Evolutionary conservation across 2,329 filamentous ascomycete genomes (phyloP).

Genomic region (Tolypocladium endophyticum): DNA sequence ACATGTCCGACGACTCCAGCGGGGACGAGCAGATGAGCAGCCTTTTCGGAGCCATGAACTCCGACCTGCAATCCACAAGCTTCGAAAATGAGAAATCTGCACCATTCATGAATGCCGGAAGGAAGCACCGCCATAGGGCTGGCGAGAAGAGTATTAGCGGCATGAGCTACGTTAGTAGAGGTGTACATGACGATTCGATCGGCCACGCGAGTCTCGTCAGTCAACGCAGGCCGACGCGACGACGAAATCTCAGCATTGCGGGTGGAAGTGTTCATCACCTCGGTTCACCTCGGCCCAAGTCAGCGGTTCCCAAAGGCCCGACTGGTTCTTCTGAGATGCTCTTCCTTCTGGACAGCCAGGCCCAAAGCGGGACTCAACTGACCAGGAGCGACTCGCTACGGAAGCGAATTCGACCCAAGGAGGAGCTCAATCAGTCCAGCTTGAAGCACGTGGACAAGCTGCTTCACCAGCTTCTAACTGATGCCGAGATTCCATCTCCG

Average conservation of each 20-base stretch:
- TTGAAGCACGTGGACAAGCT: constrained; percentile 80
- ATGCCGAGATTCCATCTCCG: constrained; percentile 61
- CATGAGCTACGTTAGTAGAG: constrained; percentile 58
- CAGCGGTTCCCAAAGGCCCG: constrained; percentile 45
- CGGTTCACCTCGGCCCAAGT: constrained; percentile 60
- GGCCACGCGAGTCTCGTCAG: constrained; percentile 46
- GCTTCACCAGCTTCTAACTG: constrained; percentile 70
- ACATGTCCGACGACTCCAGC: constrained; percentile 92
- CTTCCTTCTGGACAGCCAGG: constrained; percentile 33
- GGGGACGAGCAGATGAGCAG: constrained; percentile 86
- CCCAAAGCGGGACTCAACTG: constrained; percentile 36
- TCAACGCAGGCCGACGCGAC: constrained; percentile 52
- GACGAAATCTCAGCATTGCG: constrained; percentile 75
- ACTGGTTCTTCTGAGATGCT: constrained; percentile 41
- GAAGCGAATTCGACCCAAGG: constrained; percentile 60
- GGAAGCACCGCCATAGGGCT: constrained; percentile 62
- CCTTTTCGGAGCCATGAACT: constrained; percentile 68
- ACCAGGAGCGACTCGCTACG: constrained; percentile 78
- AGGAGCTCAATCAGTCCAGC: constrained; percentile 81
- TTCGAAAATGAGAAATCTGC: constrained; percentile 66
- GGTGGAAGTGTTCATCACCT: constrained; percentile 59
- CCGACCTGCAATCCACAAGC: constrained; percentile 51
- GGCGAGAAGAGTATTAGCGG: constrained; percentile 69
- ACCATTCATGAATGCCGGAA: constrained; percentile 59
- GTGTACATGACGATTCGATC: constrained; percentile 50